These are phyloP conservation scores for Linanthus parryae DNA, from an alignment of 148 eudicot genomes.

Conservation along the genomic window DNA sequence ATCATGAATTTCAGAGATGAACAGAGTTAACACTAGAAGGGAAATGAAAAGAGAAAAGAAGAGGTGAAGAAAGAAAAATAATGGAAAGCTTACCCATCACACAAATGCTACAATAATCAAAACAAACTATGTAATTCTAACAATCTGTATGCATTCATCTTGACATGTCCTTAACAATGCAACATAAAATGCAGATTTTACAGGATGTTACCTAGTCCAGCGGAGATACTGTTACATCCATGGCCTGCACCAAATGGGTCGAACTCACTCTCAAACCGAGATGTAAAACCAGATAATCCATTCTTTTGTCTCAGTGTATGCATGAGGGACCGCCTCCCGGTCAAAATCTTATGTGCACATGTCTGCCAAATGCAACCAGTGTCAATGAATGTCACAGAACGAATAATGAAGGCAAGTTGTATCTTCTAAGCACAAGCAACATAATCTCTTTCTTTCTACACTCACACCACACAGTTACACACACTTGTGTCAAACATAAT, in stretches of 20 bases:
- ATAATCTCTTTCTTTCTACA: no score
- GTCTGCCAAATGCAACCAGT: constrained; percentile 37
- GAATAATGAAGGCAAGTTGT: background rate
- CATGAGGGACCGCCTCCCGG: constrained; percentile 66
- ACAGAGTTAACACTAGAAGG: background rate
- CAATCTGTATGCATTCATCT: no score
- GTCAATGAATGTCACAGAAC: background rate
- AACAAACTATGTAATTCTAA: no score
- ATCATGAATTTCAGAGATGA: background rate
- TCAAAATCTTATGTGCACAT: constrained; percentile 78
- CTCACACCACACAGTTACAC: no score
- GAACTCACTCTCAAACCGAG: constrained; percentile 52
- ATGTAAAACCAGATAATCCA: constrained; percentile 46
- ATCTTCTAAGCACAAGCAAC: background rate
- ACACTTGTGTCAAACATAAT: no score
- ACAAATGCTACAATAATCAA: no score
- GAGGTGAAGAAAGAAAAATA: background rate
- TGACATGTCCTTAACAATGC: no score
- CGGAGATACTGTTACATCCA: constrained; percentile 97
- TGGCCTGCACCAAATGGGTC: constrained; percentile 86
- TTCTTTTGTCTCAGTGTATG: constrained; percentile 39
- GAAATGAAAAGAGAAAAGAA: background rate
- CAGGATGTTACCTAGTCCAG: constrained; percentile 92
- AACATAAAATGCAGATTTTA: background rate
- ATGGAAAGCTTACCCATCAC: no score